phyloP scores from a whole-genome alignment of 805 yeast species.

The Starmerella lactis-condensi region DNA sequence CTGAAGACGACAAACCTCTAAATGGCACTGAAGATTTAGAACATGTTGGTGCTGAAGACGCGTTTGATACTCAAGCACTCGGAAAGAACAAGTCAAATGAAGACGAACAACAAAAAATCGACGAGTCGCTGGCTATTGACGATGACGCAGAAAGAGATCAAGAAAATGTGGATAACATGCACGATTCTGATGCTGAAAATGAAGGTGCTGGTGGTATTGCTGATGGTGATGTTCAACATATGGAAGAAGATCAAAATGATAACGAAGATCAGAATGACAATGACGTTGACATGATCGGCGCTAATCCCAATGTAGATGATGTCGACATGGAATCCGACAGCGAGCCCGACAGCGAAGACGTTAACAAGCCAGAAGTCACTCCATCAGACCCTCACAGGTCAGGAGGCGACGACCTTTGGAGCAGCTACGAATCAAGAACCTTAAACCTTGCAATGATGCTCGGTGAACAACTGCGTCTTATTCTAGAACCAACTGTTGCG shows the following conservation, averaged over 20 bases:
- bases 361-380: too few relatives aligned
- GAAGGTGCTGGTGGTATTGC: constrained; percentile 23
- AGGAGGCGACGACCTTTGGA: constrained; percentile 47
- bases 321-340: neutral
- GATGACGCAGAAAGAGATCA: constrained; percentile 19
- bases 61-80: constrained; percentile 72
- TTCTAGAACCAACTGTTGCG: constrained; percentile 89
- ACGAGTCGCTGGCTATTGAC: constrained; percentile 30
- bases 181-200: constrained; percentile 14
- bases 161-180: constrained; percentile 17
- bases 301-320: neutral
- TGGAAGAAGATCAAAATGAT: constrained; percentile 13
- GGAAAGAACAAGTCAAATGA: constrained; percentile 78
- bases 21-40: constrained; percentile 33
- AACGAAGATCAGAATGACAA: constrained; percentile 18
- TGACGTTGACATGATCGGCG: neutral
- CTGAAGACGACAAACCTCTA: constrained; percentile 20
- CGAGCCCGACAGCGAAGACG: neutral
- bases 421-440: constrained; percentile 61
- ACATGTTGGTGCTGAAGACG: constrained; percentile 40
- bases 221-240: constrained; percentile 11
- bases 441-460: constrained; percentile 71
- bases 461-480: constrained; percentile 81
- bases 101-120: constrained; percentile 37
- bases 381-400: neutral